A percentile compares a stretch with the other conserved stretches of the same genome.
These are phyloP conservation scores for Aphanomyces cochlioides DNA, from an alignment of 352 stramenopile genomes.

Conservation along the genomic window DNA sequence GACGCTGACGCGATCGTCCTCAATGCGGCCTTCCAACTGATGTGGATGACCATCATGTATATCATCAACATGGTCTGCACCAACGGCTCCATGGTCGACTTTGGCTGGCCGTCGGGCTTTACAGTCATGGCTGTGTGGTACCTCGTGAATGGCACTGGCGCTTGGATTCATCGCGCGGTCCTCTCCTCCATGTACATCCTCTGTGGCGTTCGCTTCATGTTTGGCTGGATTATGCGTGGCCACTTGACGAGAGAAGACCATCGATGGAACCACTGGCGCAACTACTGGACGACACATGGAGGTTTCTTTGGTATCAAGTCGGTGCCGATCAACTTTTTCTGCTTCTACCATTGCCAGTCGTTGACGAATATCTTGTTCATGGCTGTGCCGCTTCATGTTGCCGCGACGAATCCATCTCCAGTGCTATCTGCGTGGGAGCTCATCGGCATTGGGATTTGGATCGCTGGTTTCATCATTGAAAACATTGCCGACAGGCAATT, in stretches of 20 bases:
- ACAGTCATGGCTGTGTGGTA: slow-evolving; percentile 16
- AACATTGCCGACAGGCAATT: slow-evolving; percentile 79
- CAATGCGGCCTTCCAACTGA: slow-evolving; percentile 21
- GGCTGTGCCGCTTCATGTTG: slow-evolving; percentile 13
- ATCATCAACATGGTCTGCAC: slow-evolving; percentile 10
- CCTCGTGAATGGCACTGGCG: background rate
- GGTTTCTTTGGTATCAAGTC: slow-evolving; percentile 16
- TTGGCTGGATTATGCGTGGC: slow-evolving; percentile 6
- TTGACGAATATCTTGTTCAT: slow-evolving; percentile 14
- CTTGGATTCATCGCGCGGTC: slow-evolving; percentile 12
- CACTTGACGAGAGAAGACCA: slow-evolving; percentile 23
- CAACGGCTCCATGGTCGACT: slow-evolving; percentile 25
- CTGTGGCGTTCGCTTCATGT: slow-evolving; percentile 21
- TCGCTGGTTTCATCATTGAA: slow-evolving; percentile 69
- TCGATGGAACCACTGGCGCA: slow-evolving; percentile 6
- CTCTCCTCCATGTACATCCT: slow-evolving; percentile 13
- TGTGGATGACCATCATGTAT: slow-evolving; percentile 28
- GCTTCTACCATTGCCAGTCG: slow-evolving; percentile 28
- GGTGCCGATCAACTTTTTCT: slow-evolving; percentile 22
- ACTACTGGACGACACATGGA: background rate
- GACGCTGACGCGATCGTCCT: background rate
- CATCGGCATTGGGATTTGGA: slow-evolving; percentile 51
- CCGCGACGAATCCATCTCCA: slow-evolving; percentile 24
- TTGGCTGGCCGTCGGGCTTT: slow-evolving; percentile 25
- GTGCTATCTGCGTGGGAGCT: slow-evolving; percentile 40